Conservation (phyloP, 495 filamentous ascomycete genomes). For the Gamarada debralockiae region DNA sequence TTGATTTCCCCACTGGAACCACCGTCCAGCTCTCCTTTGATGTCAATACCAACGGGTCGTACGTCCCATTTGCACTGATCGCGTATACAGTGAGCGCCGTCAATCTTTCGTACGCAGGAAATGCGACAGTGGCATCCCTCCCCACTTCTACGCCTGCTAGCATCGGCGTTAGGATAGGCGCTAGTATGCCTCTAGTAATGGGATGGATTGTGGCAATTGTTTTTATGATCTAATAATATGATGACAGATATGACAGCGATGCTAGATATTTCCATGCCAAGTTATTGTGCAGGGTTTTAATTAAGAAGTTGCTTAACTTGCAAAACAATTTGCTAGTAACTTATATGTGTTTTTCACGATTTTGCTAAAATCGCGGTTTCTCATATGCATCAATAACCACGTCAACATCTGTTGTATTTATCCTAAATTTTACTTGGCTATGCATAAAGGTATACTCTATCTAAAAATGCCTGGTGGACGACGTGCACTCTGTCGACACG, state of each 20-base stretch:
- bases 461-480: conserved; percentile 23
- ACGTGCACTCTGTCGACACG: conserved; percentile 28
- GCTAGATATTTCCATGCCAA: too few species aligned
- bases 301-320: too few species aligned
- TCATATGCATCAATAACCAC: too few species aligned
- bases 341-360: too few species aligned
- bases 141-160: background rate
- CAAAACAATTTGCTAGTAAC: too few species aligned
- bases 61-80: background rate
- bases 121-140: background rate
- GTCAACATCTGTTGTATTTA: too few species aligned
- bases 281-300: too few species aligned
- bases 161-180: background rate
- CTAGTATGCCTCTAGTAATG: background rate
- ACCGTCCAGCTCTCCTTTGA: background rate
- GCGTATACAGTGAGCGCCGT: background rate
- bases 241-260: too few species aligned
- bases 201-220: background rate
- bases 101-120: background rate
- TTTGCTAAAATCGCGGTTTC: too few species aligned
- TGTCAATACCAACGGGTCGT: background rate
- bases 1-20: background rate
- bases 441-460: too few species aligned
- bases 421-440: too few species aligned
- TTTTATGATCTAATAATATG: too few species aligned